Evolutionary conservation across 768 basidiomycete species (phyloP), one percentile per base, ranked within the genome.

Genomic region (Phlegmacium glaucopus): DNA sequence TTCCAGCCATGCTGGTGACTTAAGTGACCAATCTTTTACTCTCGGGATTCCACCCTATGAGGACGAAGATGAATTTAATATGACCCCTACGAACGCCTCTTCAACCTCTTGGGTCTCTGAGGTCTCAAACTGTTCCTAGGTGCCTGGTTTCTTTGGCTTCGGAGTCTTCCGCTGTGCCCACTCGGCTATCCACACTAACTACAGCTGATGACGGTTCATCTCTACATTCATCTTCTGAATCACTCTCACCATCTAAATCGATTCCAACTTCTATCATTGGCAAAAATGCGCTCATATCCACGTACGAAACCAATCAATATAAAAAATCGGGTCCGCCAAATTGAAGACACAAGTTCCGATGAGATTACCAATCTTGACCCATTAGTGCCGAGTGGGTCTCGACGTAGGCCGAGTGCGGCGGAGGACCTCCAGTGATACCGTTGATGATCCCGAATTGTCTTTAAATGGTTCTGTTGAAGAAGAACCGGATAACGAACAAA

Each of bases 11-110:
- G 77, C 71, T 66, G 64, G 68, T 60, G 70, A 66, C 79, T 75
- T 71, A 79, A 83, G 83, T 82, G 81, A 83, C 76, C 62, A 66
- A 50, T 56, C 53, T 50, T 45, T 50, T 42, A 40, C 55, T 22
- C 47, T 44, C 32, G 76, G 78, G 78, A 76, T 75, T 70, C 50
- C 58, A 36, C 44, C 49, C 37, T 22, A 68, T 18, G 72, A 75
- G 6, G 75, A 80, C 18, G 84, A 86, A 49, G 81, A 84, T 50
- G 77, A 78, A 38, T 85, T 86, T 54, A 73, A 87, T 45, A 69
- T 78, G 27, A 87, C 87, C 87, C 1, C 68, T 88, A 49, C 78
- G 75, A 47, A 88, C 87, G 3, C 87, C 87, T 9, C 62, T 72
- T 48, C 67, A 64, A 35, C 53, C 63, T 35, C 52, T 61, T 34